Evolutionary conservation across 2,329 filamentous ascomycete genomes (phyloP).

Genomic region (Microdochium nivale): DNA sequence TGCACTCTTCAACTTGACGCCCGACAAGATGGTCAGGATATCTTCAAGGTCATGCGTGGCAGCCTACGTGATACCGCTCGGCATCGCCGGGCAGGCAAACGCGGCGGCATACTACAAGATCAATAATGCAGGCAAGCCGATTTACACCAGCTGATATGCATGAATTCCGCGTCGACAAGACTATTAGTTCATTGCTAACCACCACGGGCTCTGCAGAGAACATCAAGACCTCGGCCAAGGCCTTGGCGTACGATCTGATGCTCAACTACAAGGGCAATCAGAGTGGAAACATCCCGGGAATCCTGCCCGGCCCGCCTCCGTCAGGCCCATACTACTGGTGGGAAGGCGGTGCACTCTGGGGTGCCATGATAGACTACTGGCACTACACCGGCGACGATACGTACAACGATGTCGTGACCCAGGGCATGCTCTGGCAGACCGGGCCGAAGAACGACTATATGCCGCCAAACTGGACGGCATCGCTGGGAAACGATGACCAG

Average conservation of each 20-base stretch:
- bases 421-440: conserved; percentile 34
- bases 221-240: conserved; percentile 1
- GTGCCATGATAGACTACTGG: conserved; percentile 42
- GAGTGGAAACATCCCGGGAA: conserved; percentile 16
- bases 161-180: background rate
- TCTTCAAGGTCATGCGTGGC: background rate
- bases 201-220: background rate
- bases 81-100: background rate
- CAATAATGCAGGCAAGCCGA: background rate
- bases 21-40: background rate
- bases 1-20: background rate
- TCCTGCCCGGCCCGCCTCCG: conserved; percentile 20
- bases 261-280: conserved; percentile 20
- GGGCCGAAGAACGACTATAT: conserved; percentile 35
- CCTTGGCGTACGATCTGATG: background rate
- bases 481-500: conserved; percentile 46
- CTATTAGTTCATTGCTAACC: background rate
- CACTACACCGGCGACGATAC: conserved; percentile 42
- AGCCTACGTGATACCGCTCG: background rate
- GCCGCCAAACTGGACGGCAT: conserved; percentile 30
- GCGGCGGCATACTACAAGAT: background rate
- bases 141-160: background rate
- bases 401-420: conserved; percentile 37
- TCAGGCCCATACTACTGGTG: conserved; percentile 35
- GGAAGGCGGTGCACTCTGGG: conserved; percentile 39